A percentile compares a stretch with the other conserved stretches of the same genome.
These are phyloP conservation scores for Lasiodiplodia citricola DNA, from an alignment of 2,329 filamentous ascomycete species.

Conservation along the genomic window DNA sequence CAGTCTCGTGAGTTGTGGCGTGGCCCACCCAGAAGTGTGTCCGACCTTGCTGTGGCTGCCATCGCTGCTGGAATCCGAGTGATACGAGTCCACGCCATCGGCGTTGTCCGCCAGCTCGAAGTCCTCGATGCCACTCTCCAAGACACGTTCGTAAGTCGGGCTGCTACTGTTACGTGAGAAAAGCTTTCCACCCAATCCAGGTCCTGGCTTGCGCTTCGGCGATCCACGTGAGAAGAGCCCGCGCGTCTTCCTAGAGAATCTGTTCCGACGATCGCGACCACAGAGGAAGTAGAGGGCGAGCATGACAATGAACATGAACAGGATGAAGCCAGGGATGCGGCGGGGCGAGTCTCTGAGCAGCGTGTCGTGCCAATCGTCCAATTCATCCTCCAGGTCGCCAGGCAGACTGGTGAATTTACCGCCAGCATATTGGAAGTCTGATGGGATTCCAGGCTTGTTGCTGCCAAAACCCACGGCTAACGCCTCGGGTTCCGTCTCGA, in stretches of 20 bases:
- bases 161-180: slow-evolving; percentile 59
- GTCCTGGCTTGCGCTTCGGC: slow-evolving; percentile 35
- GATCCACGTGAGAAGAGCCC: slow-evolving; percentile 51
- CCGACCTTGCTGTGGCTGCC: slow-evolving; percentile 64
- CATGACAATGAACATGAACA: slow-evolving; percentile 76
- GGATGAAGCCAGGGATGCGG: slow-evolving; percentile 73
- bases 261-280: slow-evolving; percentile 74
- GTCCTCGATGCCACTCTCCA: slow-evolving; percentile 73
- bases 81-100: slow-evolving; percentile 54
- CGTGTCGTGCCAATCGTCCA: slow-evolving; percentile 60
- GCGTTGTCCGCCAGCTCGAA: slow-evolving; percentile 77
- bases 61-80: slow-evolving; percentile 54
- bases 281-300: slow-evolving; percentile 75
- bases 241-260: slow-evolving; percentile 61
- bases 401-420: slow-evolving; percentile 51
- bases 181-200: slow-evolving; percentile 30
- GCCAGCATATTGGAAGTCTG: slow-evolving; percentile 84
- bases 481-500: slow-evolving; percentile 55
- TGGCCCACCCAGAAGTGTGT: slow-evolving; percentile 69
- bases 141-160: slow-evolving; percentile 75
- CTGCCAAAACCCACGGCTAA: slow-evolving; percentile 91
- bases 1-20: slow-evolving; percentile 61
- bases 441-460: slow-evolving; percentile 71
- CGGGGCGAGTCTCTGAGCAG: slow-evolving; percentile 69
- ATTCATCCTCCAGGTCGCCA: slow-evolving; percentile 54